Percentiles rank a stretch among this genome's conserved stretches.
Evolutionary conservation across 441 rosid genomes (phyloP).

Genomic region (Populus hybrid): DNA sequence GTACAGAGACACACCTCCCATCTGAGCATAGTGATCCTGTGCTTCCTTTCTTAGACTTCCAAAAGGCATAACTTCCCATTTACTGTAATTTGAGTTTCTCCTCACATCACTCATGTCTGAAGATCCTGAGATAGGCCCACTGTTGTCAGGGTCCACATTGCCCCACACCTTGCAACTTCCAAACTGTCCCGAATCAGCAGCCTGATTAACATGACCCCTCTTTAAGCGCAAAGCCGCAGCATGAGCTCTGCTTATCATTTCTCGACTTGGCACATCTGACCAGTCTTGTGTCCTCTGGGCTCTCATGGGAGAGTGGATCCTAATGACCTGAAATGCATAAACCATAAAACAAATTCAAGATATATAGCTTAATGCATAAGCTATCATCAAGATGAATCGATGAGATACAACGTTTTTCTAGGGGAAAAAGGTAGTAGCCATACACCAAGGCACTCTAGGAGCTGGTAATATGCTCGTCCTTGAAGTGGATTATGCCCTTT

Average conservation of each 20-base stretch:
- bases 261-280: slow-evolving; percentile 83
- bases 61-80: slow-evolving; percentile 90
- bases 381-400: background rate
- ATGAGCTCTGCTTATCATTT: slow-evolving; percentile 72
- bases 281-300: slow-evolving; percentile 71
- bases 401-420: background rate
- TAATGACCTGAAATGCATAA: slow-evolving; percentile 62
- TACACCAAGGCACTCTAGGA: slow-evolving; percentile 97
- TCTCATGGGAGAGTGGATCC: slow-evolving; percentile 97
- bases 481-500: slow-evolving; percentile 99
- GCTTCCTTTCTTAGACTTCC: slow-evolving; percentile 87
- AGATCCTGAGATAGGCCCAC: slow-evolving; percentile 79
- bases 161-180: slow-evolving; percentile 97
- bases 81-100: slow-evolving; percentile 75
- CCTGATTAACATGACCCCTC: slow-evolving; percentile 43
- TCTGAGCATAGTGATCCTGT: slow-evolving; percentile 63
- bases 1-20: slow-evolving; percentile 82
- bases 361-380: background rate
- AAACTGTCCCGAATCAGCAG: slow-evolving; percentile 58
- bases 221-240: slow-evolving; percentile 72
- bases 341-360: slow-evolving; percentile 22
- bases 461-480: slow-evolving; percentile 97
- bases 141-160: slow-evolving; percentile 41
- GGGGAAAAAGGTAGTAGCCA: slow-evolving; percentile 20
- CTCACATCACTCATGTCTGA: slow-evolving; percentile 74